These are phyloP conservation scores for Rosa lucieae DNA, from an alignment of 306 rosid genomes.

Conservation along the genomic window DNA sequence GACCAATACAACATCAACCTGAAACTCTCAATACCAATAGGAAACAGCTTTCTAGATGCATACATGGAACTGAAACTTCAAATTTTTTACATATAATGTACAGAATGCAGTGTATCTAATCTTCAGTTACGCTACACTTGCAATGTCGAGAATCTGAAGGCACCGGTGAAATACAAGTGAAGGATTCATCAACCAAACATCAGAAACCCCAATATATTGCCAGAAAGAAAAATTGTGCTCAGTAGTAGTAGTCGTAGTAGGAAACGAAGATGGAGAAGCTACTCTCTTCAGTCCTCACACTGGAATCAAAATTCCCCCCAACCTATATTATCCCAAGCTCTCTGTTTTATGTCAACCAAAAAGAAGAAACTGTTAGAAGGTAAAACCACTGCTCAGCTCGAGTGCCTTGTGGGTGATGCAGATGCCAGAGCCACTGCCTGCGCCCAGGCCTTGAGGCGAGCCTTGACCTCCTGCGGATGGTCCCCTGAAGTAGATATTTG, in stretches of 20 bases:
- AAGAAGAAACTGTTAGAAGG: background rate
- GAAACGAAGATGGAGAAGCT: background rate
- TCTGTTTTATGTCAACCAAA: background rate
- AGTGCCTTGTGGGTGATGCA: constrained; percentile 42
- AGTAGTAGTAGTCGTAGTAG: background rate
- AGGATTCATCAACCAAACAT: constrained; percentile 4
- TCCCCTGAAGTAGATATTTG: constrained; percentile 47
- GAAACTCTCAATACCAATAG: background rate
- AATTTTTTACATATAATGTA: background rate
- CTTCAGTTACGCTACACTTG: background rate
- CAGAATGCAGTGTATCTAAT: background rate
- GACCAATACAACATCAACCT: background rate
- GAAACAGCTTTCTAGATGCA: background rate
- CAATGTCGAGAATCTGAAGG: background rate
- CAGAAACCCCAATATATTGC: background rate
- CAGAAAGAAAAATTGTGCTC: background rate
- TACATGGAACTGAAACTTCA: background rate
- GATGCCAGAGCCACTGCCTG: constrained; percentile 89
- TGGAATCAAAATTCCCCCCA: background rate
- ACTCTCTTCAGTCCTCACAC: background rate
- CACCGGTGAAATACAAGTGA: background rate
- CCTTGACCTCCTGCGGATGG: constrained; percentile 83
- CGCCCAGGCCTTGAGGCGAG: constrained; percentile 90
- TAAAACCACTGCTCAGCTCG: constrained; percentile 17
- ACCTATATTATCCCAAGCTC: background rate